phyloP scores from a whole-genome alignment of 768 basidiomycete species.

The Boletus edulis region DNA sequence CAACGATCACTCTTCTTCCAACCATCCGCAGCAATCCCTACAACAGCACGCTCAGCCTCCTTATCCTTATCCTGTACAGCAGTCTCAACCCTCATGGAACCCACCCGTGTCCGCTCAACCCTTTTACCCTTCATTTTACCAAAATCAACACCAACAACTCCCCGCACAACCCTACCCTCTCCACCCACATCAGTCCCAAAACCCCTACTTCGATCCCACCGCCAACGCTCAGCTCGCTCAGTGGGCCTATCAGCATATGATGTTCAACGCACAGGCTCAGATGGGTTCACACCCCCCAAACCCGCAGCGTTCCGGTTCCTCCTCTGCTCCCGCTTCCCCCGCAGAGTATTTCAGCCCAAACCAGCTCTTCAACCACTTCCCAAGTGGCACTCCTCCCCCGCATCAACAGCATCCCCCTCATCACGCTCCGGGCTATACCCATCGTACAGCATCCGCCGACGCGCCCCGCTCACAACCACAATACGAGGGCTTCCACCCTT shows the following conservation, averaged over 20 bases:
- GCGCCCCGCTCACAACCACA: slow-evolving; percentile 20
- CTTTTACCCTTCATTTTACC: slow-evolving; percentile 77
- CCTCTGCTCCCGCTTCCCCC: slow-evolving; percentile 36
- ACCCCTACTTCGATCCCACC: slow-evolving; percentile 70
- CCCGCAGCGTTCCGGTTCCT: slow-evolving; percentile 39
- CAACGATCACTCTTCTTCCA: slow-evolving; percentile 44
- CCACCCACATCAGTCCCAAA: slow-evolving; percentile 42
- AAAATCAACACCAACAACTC: slow-evolving; percentile 64
- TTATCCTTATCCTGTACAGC: slow-evolving; percentile 71
- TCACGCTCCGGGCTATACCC: slow-evolving; percentile 35
- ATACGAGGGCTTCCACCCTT: slow-evolving; percentile 73
- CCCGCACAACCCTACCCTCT: slow-evolving; percentile 46
- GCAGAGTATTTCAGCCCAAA: slow-evolving; percentile 59
- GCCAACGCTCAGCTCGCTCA: slow-evolving; percentile 77
- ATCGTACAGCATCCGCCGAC: slow-evolving; percentile 36
- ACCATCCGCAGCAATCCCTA: slow-evolving; percentile 24
- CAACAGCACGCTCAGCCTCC: slow-evolving; percentile 33
- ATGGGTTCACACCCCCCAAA: slow-evolving; percentile 36
- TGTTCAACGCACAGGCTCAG: slow-evolving; percentile 61
- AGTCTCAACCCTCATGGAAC: slow-evolving; percentile 68
- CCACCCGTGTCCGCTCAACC: slow-evolving; percentile 64
- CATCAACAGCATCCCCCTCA: slow-evolving; percentile 41
- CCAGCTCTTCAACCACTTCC: slow-evolving; percentile 64
- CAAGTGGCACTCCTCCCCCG: slow-evolving; percentile 68
- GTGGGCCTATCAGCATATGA: slow-evolving; percentile 93